Conservation (phyloP, 352 stramenopile genomes). For the Pythium pyrilobum region DNA sequence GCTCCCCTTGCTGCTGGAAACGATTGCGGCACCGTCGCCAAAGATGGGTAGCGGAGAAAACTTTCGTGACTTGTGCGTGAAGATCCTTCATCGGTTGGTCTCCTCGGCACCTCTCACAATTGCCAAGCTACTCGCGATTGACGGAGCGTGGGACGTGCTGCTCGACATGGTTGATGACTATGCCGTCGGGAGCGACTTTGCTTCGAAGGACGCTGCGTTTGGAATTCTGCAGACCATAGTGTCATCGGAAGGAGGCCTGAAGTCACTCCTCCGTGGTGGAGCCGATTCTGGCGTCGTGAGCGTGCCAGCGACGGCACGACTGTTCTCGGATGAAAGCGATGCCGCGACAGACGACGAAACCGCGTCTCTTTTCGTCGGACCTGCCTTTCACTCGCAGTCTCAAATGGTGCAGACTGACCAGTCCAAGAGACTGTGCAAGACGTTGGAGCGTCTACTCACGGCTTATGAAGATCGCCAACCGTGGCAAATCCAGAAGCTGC, state of each 20-base stretch:
- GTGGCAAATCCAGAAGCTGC: constrained; percentile 72
- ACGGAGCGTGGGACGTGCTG: constrained; percentile 12
- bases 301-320: not conserved
- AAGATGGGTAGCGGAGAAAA: not conserved
- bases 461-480: constrained; percentile 70
- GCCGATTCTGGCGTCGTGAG: not conserved
- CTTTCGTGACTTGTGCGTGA: constrained; percentile 13
- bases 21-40: constrained; percentile 2
- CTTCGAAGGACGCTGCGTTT: constrained; percentile 14
- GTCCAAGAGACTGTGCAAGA: constrained; percentile 38
- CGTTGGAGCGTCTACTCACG: constrained; percentile 63
- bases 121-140: constrained; percentile 7
- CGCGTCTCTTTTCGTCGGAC: constrained; percentile 2
- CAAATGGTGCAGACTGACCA: constrained; percentile 9
- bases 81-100: constrained; percentile 18
- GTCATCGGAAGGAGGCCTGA: constrained; percentile 8
- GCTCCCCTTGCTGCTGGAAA: constrained; percentile 45
- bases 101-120: constrained; percentile 17
- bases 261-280: constrained; percentile 8
- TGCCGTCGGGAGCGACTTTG: not conserved
- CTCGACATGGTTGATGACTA: constrained; percentile 19
- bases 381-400: constrained; percentile 3
- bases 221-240: constrained; percentile 14
- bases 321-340: constrained; percentile 14
- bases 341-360: not conserved